phyloP scores from a whole-genome alignment of 1,284 basidiomycete genomes.

The Melampsora larici-populina region DNA sequence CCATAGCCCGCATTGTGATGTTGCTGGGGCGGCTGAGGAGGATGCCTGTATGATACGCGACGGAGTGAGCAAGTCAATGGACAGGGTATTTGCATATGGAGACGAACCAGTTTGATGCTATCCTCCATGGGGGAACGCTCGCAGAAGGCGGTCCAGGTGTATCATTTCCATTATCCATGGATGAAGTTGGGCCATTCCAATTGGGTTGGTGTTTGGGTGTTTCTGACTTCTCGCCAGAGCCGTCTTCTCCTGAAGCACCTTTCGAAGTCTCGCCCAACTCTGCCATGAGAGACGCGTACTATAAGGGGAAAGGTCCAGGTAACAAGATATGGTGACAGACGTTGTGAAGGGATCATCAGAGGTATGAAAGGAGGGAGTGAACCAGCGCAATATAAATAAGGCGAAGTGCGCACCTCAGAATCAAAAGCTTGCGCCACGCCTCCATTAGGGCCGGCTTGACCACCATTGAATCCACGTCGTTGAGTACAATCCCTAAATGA shows the following conservation, averaged over 20 bases:
- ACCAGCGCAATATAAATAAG: neutral
- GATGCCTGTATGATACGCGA: conserved; percentile 28
- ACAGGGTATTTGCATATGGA: neutral
- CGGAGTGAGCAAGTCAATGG: neutral
- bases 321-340: neutral
- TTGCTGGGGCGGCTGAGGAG: conserved; percentile 36
- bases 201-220: conserved; percentile 31
- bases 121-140: conserved; percentile 32
- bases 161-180: conserved; percentile 28
- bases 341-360: neutral
- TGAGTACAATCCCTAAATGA: conserved; percentile 40
- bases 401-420: conserved; percentile 27
- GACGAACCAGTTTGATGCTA: conserved; percentile 40
- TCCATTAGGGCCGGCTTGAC: neutral
- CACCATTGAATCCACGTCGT: conserved; percentile 27
- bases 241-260: conserved; percentile 30
- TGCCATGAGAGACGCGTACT: conserved; percentile 95
- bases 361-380: neutral
- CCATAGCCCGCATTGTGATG: conserved; percentile 32
- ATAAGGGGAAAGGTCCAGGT: neutral
- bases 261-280: conserved; percentile 77
- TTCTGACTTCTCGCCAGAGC: conserved; percentile 14
- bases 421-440: conserved; percentile 42
- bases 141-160: conserved; percentile 14
- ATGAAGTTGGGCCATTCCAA: conserved; percentile 31